Percentiles rank a stretch among this genome's conserved stretches.
These are phyloP conservation scores for Garcia nutans DNA, from an alignment of 345 rosid species.

Conservation along the genomic window DNA sequence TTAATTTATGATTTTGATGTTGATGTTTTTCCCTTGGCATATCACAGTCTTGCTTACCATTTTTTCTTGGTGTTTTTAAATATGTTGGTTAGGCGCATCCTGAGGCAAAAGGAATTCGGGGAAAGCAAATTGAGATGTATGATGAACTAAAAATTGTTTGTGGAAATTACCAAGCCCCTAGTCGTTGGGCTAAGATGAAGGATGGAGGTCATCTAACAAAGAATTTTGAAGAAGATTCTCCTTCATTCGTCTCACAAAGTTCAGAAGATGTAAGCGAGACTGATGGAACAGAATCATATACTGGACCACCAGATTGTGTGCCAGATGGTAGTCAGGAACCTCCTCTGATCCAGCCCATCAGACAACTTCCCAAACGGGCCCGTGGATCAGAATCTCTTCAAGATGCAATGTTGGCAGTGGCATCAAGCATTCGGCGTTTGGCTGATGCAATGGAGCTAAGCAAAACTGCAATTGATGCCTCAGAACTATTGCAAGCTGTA, in stretches of 20 bases:
- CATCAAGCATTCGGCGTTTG: constrained; percentile 66
- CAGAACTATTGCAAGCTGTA: constrained; percentile 69
- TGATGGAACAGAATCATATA: constrained; percentile 77
- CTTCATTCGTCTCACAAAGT: constrained; percentile 60
- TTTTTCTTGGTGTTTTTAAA: constrained; percentile 10
- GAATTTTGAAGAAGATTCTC: constrained; percentile 68
- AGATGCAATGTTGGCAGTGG: constrained; percentile 70
- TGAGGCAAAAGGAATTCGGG: constrained; percentile 71
- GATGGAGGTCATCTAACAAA: constrained; percentile 49
- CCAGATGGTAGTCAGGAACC: constrained; percentile 61
- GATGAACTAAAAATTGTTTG: constrained; percentile 80
- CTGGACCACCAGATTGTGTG: constrained; percentile 46
- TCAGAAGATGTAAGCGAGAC: constrained; percentile 69
- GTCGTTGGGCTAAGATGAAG: constrained; percentile 63
- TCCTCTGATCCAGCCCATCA: constrained; percentile 51
- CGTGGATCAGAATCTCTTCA: constrained; percentile 59
- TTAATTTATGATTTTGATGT: neutral
- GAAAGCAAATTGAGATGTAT: constrained; percentile 84
- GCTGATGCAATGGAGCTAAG: constrained; percentile 74
- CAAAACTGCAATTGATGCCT: constrained; percentile 45
- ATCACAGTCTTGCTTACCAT: neutral
- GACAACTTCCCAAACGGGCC: constrained; percentile 55
- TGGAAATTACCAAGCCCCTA: constrained; percentile 72
- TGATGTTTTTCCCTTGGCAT: neutral
- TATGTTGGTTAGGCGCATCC: constrained; percentile 57